phyloP scores from a whole-genome alignment of 768 basidiomycete genomes.

The Hypholoma sublateritium region DNA sequence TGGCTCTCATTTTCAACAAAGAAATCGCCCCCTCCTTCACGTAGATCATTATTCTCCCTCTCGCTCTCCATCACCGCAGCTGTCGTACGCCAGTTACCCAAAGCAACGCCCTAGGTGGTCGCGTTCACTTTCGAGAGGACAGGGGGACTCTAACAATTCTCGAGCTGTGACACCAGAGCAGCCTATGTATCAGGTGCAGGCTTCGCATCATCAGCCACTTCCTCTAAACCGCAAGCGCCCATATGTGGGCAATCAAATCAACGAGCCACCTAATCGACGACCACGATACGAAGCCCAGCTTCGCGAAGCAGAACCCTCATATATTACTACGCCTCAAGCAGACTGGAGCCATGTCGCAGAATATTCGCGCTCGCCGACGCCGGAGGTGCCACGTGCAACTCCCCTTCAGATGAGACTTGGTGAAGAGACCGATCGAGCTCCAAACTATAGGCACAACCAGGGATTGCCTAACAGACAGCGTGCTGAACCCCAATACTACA shows the following conservation, averaged over 20 bases:
- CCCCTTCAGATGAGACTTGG: neutral
- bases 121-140: constrained; percentile 1
- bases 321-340: neutral
- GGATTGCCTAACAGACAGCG: no score
- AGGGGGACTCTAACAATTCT: constrained; percentile 4
- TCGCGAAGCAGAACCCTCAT: neutral
- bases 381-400: neutral
- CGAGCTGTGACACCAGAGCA: constrained; percentile 10
- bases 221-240: neutral
- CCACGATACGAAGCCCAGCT: constrained; percentile 9
- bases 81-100: neutral
- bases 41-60: constrained; percentile 13
- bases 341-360: neutral
- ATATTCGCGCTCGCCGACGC: neutral
- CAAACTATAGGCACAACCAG: neutral
- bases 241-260: constrained; percentile 12
- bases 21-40: neutral
- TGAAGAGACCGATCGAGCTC: neutral
- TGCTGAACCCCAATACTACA: no score
- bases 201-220: neutral
- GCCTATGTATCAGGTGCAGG: neutral
- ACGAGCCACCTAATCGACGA: constrained; percentile 19
- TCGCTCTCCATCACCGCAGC: neutral
- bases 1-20: neutral
- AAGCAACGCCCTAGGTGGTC: neutral